Percentiles rank a stretch among this genome's conserved stretches.
Conservation (phyloP, 1,284 basidiomycete genomes). For the Puccinia coronata region DNA sequence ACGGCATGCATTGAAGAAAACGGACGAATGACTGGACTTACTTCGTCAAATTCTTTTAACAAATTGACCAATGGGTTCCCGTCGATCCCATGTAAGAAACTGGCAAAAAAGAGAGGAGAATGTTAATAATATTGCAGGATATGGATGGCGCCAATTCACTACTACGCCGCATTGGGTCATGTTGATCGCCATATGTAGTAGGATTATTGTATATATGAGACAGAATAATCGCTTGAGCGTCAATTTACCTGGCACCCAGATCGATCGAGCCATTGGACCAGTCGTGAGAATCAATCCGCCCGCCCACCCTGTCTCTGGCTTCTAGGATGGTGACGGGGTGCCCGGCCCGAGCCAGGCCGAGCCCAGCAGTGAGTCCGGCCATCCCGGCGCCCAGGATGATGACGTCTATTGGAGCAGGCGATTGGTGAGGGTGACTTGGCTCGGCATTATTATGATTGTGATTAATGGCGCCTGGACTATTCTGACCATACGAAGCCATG, state of each 20-base stretch:
- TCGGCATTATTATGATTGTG: background rate
- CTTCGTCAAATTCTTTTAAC: slow-evolving; percentile 35
- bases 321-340: slow-evolving; percentile 35
- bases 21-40: slow-evolving; percentile 12
- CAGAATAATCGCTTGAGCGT: slow-evolving; percentile 3
- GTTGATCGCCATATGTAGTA: no score
- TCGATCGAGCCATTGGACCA: slow-evolving; percentile 28
- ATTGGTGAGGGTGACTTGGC: background rate
- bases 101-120: background rate
- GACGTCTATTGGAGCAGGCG: slow-evolving; percentile 17
- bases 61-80: slow-evolving; percentile 41
- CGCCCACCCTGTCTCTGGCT: slow-evolving; percentile 44
- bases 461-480: background rate
- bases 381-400: slow-evolving; percentile 43
- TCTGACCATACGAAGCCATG: slow-evolving; percentile 1
- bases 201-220: no score
- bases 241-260: slow-evolving; percentile 44
- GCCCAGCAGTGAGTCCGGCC: slow-evolving; percentile 23
- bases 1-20: background rate
- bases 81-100: slow-evolving; percentile 46
- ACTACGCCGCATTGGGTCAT: no score
- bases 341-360: slow-evolving; percentile 1
- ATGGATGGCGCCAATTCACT: background rate
- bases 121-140: background rate
- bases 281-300: slow-evolving; percentile 20